Base-by-base conservation (phyloP, 1,139 yeast genomes). In the Scheffersomyces parashehatae region DNA sequence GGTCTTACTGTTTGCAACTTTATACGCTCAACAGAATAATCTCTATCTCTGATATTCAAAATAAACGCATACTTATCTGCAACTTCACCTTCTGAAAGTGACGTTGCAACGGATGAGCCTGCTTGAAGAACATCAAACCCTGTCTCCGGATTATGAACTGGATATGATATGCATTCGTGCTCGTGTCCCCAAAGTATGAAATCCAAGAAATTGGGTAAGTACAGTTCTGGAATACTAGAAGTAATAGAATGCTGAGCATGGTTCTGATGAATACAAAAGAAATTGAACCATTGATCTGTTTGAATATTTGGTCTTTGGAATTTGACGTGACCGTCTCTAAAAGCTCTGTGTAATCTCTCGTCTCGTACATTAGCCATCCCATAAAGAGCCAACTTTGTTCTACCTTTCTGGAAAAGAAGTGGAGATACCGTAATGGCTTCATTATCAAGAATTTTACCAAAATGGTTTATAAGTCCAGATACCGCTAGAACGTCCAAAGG, bases 101-200 rank as follows among this genome's bases (percentile, higher is more conserved):
- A 85, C 0, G 99, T 93, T 0, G 96, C 98, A 13, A 93, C 87
- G 0, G 97, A 88, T 2, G 97, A 88, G 0, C 99, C 99, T 0
- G 97, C 95, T 60, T 91, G 97, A 36, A 95, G 72, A 0, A 91
- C 90, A 47, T 82, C 82, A 59, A 91, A 89, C 1, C 83, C 85
- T 26, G 82, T 82, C 16, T 78, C 78, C 0, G 86, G 77, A 58
- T 89, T 90, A 38, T 70, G 71, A 0, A 71, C 75, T 0, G 96
- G 83, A 49, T 79, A 81, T 1, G 93, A 88, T 6, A 85, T 75
- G 58, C 98, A 90, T 60, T 93, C 98, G 65, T 93, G 99, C 60
- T 93, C 99, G 62, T 93, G 99, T 8, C 99, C 99, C 99, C 99
- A 93, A 2, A 90, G 68, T 0, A 93, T 82, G 45, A 93, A 73